phyloP scores from a whole-genome alignment of 2,329 filamentous ascomycete species.

The Lasiodiplodia citricola region DNA sequence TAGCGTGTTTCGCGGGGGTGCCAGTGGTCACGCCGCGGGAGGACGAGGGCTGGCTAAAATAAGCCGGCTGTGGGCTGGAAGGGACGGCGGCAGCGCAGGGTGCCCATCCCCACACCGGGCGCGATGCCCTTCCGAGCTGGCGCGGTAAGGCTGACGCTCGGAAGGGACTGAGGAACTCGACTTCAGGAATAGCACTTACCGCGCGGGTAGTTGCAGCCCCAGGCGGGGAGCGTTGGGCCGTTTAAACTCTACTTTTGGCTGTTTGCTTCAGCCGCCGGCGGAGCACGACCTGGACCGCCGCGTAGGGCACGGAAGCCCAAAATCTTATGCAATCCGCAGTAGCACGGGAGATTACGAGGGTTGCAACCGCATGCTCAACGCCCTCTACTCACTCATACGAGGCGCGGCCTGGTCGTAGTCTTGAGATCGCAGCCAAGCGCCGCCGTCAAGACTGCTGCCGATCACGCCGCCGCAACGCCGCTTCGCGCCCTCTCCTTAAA shows the following conservation, averaged over 20 bases:
- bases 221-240: no score
- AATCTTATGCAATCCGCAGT: not conserved
- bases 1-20: constrained; percentile 16
- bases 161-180: not conserved
- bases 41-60: not conserved
- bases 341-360: constrained; percentile 3
- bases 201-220: no score
- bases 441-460: not conserved
- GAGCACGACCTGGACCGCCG: no score
- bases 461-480: not conserved
- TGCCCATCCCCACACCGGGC: not conserved
- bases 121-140: not conserved
- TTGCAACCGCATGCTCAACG: not conserved
- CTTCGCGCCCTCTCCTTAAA: constrained; percentile 7
- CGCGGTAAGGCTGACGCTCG: constrained; percentile 5
- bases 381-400: constrained; percentile 7
- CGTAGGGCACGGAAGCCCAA: no score
- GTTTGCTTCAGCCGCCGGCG: no score
- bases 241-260: no score
- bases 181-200: no score
- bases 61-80: not conserved
- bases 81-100: not conserved
- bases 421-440: constrained; percentile 1
- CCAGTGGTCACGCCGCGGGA: not conserved
- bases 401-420: not conserved